Conservation (phyloP, 371 early-diverging fungal species). For the Ordospora colligata region DNA sequence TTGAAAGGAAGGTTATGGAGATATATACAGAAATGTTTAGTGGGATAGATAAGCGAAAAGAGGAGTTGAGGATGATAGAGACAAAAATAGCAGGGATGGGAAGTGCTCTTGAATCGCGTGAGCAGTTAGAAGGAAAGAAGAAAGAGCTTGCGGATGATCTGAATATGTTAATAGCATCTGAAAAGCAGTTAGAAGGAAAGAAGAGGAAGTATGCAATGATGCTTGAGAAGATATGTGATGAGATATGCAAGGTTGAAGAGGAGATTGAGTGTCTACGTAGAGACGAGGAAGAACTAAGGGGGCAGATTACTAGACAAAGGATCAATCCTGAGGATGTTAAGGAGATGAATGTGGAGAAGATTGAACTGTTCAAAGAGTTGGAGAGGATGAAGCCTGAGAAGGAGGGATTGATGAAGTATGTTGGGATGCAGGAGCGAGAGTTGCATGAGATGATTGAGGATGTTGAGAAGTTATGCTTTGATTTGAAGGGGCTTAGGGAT, state of each 20-base stretch:
- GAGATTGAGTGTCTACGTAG: constrained; percentile 14
- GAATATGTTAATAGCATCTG: constrained; percentile 41
- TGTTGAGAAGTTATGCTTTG: constrained; percentile 42
- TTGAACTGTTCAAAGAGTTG: constrained; percentile 48
- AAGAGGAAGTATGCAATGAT: constrained; percentile 48
- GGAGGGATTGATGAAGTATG: constrained; percentile 26
- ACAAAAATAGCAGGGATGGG: not conserved
- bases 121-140: constrained; percentile 41
- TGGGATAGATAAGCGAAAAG: constrained; percentile 20
- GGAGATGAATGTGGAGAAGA: constrained; percentile 68
- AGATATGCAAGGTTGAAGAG: constrained; percentile 41
- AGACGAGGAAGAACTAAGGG: constrained; percentile 58
- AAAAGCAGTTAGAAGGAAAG: constrained; percentile 51
- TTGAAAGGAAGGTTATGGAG: constrained; percentile 35
- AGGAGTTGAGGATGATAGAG: constrained; percentile 19
- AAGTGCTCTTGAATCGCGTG: not conserved
- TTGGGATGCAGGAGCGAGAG: constrained; percentile 27
- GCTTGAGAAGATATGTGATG: constrained; percentile 41
- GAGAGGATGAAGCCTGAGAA: constrained; percentile 59
- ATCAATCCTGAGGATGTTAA: constrained; percentile 70
- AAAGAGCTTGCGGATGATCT: constrained; percentile 48
- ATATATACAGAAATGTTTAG: constrained; percentile 30
- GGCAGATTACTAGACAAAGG: constrained; percentile 66
- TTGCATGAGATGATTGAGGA: constrained; percentile 36
- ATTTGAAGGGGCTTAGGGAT: constrained; percentile 39